phyloP scores from a whole-genome alignment of 371 early-diverging fungal species.

The Entomophthora muscae region DNA sequence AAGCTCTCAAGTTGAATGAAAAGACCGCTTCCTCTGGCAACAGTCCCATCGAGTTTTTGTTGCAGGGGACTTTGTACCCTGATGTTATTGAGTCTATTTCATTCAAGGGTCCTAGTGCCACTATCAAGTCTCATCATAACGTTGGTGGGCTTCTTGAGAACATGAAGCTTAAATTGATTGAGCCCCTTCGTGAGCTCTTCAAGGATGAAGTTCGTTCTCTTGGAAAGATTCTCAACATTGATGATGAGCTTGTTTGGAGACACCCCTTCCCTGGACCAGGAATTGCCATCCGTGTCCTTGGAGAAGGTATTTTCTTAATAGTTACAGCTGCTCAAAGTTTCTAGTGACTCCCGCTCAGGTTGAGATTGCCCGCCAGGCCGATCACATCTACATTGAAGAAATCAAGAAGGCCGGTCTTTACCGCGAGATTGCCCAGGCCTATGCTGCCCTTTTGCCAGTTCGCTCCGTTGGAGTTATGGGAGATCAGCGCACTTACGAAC shows the following conservation, averaged over 20 bases:
- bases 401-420: conserved; percentile 92
- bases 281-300: conserved; percentile 90
- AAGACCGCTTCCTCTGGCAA: conserved; percentile 32
- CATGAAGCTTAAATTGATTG: conserved; percentile 93
- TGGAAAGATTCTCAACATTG: conserved; percentile 70
- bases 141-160: conserved; percentile 90
- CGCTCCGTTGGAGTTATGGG: conserved; percentile 97
- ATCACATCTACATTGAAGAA: conserved; percentile 93
- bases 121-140: conserved; percentile 98
- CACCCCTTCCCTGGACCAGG: conserved; percentile 98
- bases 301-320: conserved; percentile 29
- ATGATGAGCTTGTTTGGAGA: conserved; percentile 91
- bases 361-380: conserved; percentile 81
- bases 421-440: conserved; percentile 92
- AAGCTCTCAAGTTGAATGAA: conserved; percentile 74
- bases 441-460: conserved; percentile 86
- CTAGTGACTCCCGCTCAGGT: conserved; percentile 74
- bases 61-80: conserved; percentile 95
- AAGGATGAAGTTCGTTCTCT: conserved; percentile 96
- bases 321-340: neutral
- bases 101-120: conserved; percentile 95
- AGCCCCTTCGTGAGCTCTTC: conserved; percentile 93
- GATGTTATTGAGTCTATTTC: conserved; percentile 96
- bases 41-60: conserved; percentile 74
- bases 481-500: conserved; percentile 94